Base-by-base conservation (phyloP, 148 eudicot genomes). In the Selenicereus undatus region DNA sequence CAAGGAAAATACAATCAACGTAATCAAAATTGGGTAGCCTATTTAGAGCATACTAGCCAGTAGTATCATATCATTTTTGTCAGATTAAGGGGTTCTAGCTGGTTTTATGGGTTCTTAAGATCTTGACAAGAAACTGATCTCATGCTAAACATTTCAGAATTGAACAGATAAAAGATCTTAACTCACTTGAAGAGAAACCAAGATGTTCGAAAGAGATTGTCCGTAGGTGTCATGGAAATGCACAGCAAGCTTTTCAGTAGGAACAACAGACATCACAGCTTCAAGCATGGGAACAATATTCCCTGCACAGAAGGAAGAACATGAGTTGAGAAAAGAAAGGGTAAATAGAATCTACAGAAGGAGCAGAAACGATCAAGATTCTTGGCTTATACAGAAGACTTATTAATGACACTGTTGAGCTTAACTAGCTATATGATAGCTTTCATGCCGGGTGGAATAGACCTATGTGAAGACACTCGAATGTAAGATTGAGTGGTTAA, bases 211-310 rank as follows among this genome's bases (percentile, higher is more conserved):
- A 80, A 91, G 94, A 78, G 94, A 84, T 74, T 91, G 94, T 56
- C 94, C 94, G 30, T 91, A 91, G 36, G 94, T 91, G 81, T 91
- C 94, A 56, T 91, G 94, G 77, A 91, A 91, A 79, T 91, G 94
- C 43, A 91, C 94, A 56, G 92, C 94, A 75, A 91, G 79, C 78
- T 84, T 88, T 80, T 90, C 92, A 80, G 75, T 82, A 36, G 92
- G 94, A 60, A 91, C 84, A 70, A 88, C 89, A 29, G 84, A 87
- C 87, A 84, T 78, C 80, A 90, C 94, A 83, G 94, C 91, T 82
- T 87, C 89, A 11, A 91, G 92, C 94, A 91, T 90, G 27, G 94
- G 92, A 62, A 91, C 76, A 29, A 91, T 91, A 71, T 83, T 84
- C 52, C 94, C 94, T 91, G 82, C 18, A 74, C 36, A 81, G 75